phyloP scores from a whole-genome alignment of 805 yeast genomes.

The Tetrapisispora pingtungensis region DNA sequence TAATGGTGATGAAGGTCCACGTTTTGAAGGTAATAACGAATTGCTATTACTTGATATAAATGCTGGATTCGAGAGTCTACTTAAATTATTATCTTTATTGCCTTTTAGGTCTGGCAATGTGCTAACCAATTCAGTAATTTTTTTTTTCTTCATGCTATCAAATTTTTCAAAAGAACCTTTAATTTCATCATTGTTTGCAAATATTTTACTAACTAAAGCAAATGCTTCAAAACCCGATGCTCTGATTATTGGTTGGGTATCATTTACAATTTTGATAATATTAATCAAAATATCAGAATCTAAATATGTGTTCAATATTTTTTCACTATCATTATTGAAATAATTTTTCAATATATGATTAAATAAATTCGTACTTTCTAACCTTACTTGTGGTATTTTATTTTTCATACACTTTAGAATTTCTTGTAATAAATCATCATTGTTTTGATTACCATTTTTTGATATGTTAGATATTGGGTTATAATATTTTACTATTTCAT shows the following conservation, averaged over 20 bases:
- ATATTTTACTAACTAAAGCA: constrained; percentile 75
- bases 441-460: constrained; percentile 1
- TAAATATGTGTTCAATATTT: constrained; percentile 5
- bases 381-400: constrained; percentile 74
- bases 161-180: constrained; percentile 52
- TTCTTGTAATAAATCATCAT: constrained; percentile 44
- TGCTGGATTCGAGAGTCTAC: constrained; percentile 3
- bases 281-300: constrained; percentile 16
- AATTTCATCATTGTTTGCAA: constrained; percentile 53
- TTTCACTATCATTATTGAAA: constrained; percentile 10
- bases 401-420: constrained; percentile 51
- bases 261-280: constrained; percentile 58
- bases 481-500: constrained; percentile 45
- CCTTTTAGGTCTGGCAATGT: constrained; percentile 7
- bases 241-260: constrained; percentile 78
- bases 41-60: constrained; percentile 5
- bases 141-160: constrained; percentile 64
- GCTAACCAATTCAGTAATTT: constrained; percentile 51
- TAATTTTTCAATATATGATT: constrained; percentile 45
- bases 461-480: constrained; percentile 19
- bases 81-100: constrained; percentile 3
- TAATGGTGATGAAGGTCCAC: constrained; percentile 63
- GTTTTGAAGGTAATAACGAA: constrained; percentile 48
- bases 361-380: constrained; percentile 58
- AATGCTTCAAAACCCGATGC: constrained; percentile 65